phyloP scores from a whole-genome alignment of 257 asterid genomes.

The Echites panduratus region DNA sequence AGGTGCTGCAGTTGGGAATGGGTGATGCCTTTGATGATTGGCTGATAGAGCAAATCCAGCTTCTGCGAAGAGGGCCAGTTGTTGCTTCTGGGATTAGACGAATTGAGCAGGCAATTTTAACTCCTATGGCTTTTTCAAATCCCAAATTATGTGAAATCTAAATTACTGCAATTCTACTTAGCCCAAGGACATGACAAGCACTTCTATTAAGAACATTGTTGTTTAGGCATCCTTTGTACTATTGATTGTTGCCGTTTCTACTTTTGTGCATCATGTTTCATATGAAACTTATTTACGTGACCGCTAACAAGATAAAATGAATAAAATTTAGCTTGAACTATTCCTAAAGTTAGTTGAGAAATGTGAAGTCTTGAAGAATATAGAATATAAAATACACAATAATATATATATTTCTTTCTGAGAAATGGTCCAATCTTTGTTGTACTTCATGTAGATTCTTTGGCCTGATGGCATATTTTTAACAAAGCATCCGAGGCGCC shows the following conservation, averaged over 20 bases:
- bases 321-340: neutral
- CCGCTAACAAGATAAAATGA: neutral
- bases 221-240: neutral
- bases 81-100: slow-evolving; percentile 84
- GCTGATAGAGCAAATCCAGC: slow-evolving; percentile 88
- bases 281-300: neutral
- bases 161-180: neutral
- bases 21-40: slow-evolving; percentile 99
- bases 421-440: neutral
- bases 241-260: neutral
- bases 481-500: slow-evolving; percentile 87
- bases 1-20: slow-evolving; percentile 95
- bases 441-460: slow-evolving; percentile 46
- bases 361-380: neutral
- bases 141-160: slow-evolving; percentile 5
- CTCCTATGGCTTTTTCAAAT: slow-evolving; percentile 7
- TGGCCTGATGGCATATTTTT: slow-evolving; percentile 98
- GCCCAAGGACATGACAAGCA: neutral
- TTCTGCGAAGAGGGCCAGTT: slow-evolving; percentile 74
- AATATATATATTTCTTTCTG: neutral
- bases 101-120: slow-evolving; percentile 69
- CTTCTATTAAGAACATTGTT: neutral
- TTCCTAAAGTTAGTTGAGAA: neutral
- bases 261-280: neutral
- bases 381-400: neutral